phyloP scores from a whole-genome alignment of 106 monocot species.

The Cymbidium sinense region DNA sequence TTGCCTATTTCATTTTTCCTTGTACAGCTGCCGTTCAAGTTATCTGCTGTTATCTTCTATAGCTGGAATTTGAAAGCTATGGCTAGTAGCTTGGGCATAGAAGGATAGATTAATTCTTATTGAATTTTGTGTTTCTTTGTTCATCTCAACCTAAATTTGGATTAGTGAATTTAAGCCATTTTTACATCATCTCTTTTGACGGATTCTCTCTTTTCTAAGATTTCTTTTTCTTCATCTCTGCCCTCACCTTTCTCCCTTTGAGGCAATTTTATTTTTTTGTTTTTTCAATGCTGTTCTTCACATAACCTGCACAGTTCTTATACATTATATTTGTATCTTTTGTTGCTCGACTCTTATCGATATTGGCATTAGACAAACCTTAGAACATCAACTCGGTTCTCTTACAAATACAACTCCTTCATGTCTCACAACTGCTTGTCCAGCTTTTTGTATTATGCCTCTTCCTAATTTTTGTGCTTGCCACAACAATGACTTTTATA shows the following conservation, averaged over 20 bases:
- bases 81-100: no score
- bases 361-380: background rate
- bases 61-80: no score
- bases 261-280: background rate
- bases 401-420: background rate
- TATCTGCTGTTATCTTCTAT: no score
- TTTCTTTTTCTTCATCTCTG: background rate
- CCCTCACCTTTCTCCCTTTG: background rate
- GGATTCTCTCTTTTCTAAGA: background rate
- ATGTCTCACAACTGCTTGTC: background rate
- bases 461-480: no score
- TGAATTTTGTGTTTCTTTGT: no score
- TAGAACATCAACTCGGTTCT: background rate
- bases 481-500: background rate
- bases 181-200: background rate
- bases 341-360: background rate
- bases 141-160: no score
- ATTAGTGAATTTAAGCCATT: background rate
- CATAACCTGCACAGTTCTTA: background rate
- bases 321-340: background rate
- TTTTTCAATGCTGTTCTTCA: background rate
- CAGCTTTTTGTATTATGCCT: no score
- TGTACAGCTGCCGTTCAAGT: no score
- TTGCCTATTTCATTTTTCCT: no score
- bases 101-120: no score